A percentile compares a stretch with the other conserved stretches of the same genome.
Evolutionary conservation across 2,329 filamentous ascomycete genomes (phyloP).

Genomic region (Diaporthe sp.): DNA sequence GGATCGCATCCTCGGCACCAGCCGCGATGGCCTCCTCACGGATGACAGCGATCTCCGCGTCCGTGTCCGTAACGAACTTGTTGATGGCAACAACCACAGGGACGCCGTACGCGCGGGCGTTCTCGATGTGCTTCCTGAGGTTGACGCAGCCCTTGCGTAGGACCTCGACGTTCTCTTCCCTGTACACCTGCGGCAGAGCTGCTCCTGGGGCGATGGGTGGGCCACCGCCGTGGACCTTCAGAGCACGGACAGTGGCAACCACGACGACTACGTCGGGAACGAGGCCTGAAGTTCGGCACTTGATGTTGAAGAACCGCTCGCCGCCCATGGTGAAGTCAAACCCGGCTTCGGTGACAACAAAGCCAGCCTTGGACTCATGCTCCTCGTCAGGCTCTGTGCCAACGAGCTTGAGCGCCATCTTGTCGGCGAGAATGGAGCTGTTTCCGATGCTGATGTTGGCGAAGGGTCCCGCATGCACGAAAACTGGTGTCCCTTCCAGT

Average conservation of each 20-base stretch:
- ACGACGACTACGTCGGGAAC: slow-evolving; percentile 94
- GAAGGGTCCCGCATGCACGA: slow-evolving; percentile 97
- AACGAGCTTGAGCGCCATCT: slow-evolving; percentile 93
- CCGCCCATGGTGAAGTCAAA: slow-evolving; percentile 99
- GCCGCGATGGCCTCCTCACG: slow-evolving; percentile 92
- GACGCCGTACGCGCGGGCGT: slow-evolving; percentile 89
- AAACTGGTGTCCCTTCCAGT: slow-evolving; percentile 94
- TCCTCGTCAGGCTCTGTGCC: slow-evolving; percentile 95
- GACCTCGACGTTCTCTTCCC: slow-evolving; percentile 92
- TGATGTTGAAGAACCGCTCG: slow-evolving; percentile 99
- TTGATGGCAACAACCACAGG: slow-evolving; percentile 98
- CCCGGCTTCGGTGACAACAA: slow-evolving; percentile 95
- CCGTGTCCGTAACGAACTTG: slow-evolving; percentile 93
- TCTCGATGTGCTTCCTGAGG: slow-evolving; percentile 93
- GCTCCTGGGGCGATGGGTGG: slow-evolving; percentile 93
- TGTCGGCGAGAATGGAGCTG: slow-evolving; percentile 94
- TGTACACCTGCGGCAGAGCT: slow-evolving; percentile 88
- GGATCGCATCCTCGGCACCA: slow-evolving; percentile 92
- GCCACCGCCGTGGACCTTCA: slow-evolving; percentile 97
- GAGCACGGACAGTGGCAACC: slow-evolving; percentile 92
- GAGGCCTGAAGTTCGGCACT: slow-evolving; percentile 94
- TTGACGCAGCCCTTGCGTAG: slow-evolving; percentile 93
- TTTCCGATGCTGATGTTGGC: slow-evolving; percentile 99
- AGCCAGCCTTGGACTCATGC: slow-evolving; percentile 84
- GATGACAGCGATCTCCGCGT: slow-evolving; percentile 89